Evolutionary conservation across 306 rosid species (phyloP).

Genomic region (Corylus heterophylla): DNA sequence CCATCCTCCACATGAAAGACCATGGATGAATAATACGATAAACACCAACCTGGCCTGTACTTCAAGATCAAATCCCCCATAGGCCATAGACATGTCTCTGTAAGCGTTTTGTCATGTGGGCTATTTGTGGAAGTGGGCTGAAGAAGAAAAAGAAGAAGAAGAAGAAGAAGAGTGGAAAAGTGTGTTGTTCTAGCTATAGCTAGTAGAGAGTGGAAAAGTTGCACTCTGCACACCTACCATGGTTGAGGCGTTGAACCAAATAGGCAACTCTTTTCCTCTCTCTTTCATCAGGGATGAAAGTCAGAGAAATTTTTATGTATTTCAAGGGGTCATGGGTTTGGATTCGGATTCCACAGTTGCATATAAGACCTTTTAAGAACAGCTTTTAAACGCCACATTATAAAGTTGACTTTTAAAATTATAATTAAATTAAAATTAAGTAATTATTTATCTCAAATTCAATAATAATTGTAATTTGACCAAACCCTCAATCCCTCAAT

Average conservation of each 20-base stretch:
- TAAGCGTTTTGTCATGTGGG: neutral
- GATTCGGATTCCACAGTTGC: no score
- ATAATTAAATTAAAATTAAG: no score
- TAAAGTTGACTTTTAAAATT: no score
- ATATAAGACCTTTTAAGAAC: no score
- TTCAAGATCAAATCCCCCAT: no score
- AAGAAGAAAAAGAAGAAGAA: neutral
- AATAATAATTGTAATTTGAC: no score
- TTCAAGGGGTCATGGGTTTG: neutral
- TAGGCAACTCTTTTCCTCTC: no score
- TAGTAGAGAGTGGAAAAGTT: neutral
- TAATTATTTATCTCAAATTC: no score
- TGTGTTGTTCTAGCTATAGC: no score
- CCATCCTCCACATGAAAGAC: slow-evolving; percentile 1
- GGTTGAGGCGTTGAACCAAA: neutral
- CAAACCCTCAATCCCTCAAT: no score
- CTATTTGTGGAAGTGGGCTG: neutral
- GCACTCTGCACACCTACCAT: neutral
- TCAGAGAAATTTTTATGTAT: neutral
- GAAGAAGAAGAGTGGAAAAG: neutral
- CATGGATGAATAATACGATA: neutral
- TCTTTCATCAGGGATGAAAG: neutral
- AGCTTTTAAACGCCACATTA: no score
- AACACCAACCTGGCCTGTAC: neutral
- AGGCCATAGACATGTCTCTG: no score